Conservation (phyloP, 2,329 filamentous ascomycete genomes). For the Aspergillus brasiliensis region DNA sequence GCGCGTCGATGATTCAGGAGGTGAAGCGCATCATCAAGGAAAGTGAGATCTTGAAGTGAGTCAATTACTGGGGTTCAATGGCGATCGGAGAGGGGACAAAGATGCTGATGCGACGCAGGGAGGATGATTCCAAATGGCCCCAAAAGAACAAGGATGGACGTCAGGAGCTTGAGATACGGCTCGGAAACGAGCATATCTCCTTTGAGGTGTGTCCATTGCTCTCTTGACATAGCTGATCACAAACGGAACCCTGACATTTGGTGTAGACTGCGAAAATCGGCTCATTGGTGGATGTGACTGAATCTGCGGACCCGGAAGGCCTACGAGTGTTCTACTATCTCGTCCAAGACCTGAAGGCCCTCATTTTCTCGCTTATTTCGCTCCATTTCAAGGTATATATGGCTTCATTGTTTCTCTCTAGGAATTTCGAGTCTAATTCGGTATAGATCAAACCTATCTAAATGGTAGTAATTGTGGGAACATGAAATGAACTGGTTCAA, state of each 20-base stretch:
- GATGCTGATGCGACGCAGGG: slow-evolving; percentile 56
- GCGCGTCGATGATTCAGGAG: slow-evolving; percentile 83
- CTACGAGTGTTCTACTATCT: slow-evolving; percentile 98
- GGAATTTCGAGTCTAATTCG: slow-evolving; percentile 6
- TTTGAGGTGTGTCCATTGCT: slow-evolving; percentile 70
- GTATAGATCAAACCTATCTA: slow-evolving; percentile 56
- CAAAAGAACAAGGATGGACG: slow-evolving; percentile 99
- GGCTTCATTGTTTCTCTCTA: not conserved
- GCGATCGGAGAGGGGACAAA: not conserved
- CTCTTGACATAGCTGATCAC: not conserved
- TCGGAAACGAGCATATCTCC: slow-evolving; percentile 94
- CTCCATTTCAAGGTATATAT: slow-evolving; percentile 84
- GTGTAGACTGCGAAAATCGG: slow-evolving; percentile 93
- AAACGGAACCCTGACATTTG: not conserved
- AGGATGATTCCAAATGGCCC: slow-evolving; percentile 98
- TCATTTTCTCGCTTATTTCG: slow-evolving; percentile 94
- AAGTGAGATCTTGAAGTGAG: slow-evolving; percentile 94
- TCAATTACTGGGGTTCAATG: not conserved
- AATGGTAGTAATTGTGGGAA: slow-evolving; percentile 15
- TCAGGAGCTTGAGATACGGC: slow-evolving; percentile 90
- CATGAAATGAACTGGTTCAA: not conserved
- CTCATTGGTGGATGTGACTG: slow-evolving; percentile 92
- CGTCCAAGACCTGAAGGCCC: slow-evolving; percentile 92
- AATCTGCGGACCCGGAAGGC: slow-evolving; percentile 93
- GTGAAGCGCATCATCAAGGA: slow-evolving; percentile 97